Evolutionary conservation across 202 grass and related monocot species (phyloP), one percentile per base, ranked within the genome.

Genomic region (Bolboschoenoplectus hybrid): DNA sequence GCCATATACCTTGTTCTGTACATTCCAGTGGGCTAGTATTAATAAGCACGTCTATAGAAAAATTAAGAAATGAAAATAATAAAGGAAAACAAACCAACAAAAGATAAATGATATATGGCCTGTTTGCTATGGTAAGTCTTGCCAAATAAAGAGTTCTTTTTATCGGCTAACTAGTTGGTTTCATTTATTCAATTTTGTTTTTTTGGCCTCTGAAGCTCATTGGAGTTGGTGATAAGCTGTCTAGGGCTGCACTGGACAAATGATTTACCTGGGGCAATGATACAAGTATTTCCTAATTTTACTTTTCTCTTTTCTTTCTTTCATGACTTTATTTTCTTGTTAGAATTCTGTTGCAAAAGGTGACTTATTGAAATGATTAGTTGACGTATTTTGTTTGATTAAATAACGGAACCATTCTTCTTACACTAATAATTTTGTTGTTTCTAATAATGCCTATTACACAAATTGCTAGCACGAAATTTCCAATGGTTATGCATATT

Each of bases 241-340:
- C 86, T 98, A 81, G 95, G 95, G 20, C 93, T 98, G 88, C 95
- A 98, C 87, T 95, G 95, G 95, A 98, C 93, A 68, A 98, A 95
- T 91, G 95, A 98, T 92, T 86, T 95, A 66, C 95, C 91, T 87
- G 93, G 93, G 89, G 90, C 95, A 51, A 98, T 98, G 95, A 92
- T 98, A 94, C 93, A 98, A 87, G 95, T 94, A 87, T 74, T 32
- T 26, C 52, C 75, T 60, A n/a, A 58, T 51, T 19, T 60, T 36
- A n/a, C 60, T 1, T 65, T 36, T 86, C 67, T 2, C 62, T 39
- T 35, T 66, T 20, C 44, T 34, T 66, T 74, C 6, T 82, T 17
- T 44, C 36, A 58, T 10, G 55, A 68, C 14, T 41, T 62, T 73
- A 6, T 45, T 83, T 52, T 45, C 6, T 40, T 85, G 6, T 40